A percentile compares a stretch with the other conserved stretches of the same genome.
Conservation (phyloP, 2,329 filamentous ascomycete genomes). For the Pyrenochaeta sp. region DNA sequence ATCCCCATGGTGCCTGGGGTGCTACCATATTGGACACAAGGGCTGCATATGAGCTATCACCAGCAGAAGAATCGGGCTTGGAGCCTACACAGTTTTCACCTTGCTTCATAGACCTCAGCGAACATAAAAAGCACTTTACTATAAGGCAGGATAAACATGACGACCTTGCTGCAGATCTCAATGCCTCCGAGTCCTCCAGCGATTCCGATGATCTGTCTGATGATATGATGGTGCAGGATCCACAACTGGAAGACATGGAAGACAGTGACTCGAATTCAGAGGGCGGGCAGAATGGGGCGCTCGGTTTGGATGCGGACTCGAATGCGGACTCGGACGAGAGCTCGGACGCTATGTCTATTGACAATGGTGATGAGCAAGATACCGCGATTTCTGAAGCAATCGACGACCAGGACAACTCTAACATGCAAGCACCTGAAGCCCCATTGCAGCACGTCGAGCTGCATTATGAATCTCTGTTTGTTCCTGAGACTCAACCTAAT, state of each 20-base stretch:
- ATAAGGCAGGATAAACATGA: neutral
- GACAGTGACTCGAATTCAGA: neutral
- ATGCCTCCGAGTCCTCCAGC: neutral
- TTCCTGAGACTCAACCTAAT: neutral
- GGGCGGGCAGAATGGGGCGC: neutral
- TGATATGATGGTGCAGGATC: slow-evolving; percentile 13
- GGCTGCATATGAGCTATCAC: slow-evolving; percentile 30
- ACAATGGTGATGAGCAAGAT: neutral
- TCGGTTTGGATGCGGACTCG: neutral
- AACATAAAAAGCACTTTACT: slow-evolving; percentile 15
- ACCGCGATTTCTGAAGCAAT: neutral
- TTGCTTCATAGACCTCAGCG: slow-evolving; percentile 19
- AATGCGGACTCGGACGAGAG: neutral
- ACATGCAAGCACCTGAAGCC: neutral
- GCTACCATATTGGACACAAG: slow-evolving; percentile 38
- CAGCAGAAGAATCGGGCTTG: neutral
- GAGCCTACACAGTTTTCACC: slow-evolving; percentile 1
- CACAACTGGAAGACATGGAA: slow-evolving; percentile 1
- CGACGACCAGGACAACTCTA: neutral
- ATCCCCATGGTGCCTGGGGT: slow-evolving; percentile 40
- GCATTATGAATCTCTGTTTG: neutral
- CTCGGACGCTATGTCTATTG: neutral
- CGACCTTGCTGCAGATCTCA: neutral
- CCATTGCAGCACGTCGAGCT: neutral
- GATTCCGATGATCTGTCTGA: slow-evolving; percentile 2